Percentiles rank a stretch among this genome's conserved stretches.
Evolutionary conservation across 805 yeast species (phyloP).

Genomic region (Spathaspora passalidarum): DNA sequence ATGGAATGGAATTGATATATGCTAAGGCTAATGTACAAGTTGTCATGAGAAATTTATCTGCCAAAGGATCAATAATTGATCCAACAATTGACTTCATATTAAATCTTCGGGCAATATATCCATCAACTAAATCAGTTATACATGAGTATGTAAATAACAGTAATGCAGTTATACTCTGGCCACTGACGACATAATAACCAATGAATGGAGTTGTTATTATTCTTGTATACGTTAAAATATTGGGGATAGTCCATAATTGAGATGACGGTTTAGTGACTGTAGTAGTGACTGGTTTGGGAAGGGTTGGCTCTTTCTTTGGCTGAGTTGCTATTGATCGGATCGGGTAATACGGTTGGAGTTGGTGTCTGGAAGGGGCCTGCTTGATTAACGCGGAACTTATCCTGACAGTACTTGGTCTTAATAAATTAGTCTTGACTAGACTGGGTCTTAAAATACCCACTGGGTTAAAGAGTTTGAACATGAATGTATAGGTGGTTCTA

Average conservation of each 20-base stretch:
- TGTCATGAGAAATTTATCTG: slow-evolving; percentile 89
- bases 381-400: no score
- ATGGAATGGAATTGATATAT: slow-evolving; percentile 65
- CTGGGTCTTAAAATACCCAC: slow-evolving; percentile 1
- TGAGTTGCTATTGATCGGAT: slow-evolving; percentile 1
- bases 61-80: slow-evolving; percentile 89
- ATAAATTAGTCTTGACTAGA: background rate
- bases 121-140: slow-evolving; percentile 88
- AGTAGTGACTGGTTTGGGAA: slow-evolving; percentile 2
- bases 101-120: slow-evolving; percentile 80
- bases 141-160: slow-evolving; percentile 81
- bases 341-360: background rate
- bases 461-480: slow-evolving; percentile 1
- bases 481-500: background rate
- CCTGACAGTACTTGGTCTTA: background rate
- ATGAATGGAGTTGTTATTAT: slow-evolving; percentile 80
- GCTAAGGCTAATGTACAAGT: slow-evolving; percentile 78
- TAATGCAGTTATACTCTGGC: slow-evolving; percentile 63
- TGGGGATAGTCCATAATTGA: slow-evolving; percentile 74
- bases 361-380: background rate
- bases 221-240: slow-evolving; percentile 76
- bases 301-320: background rate
- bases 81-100: slow-evolving; percentile 81
- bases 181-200: slow-evolving; percentile 71
- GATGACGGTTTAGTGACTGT: slow-evolving; percentile 1